These are phyloP conservation scores for Hemileccinum impolitum DNA, from an alignment of 768 basidiomycete genomes.

Conservation along the genomic window DNA sequence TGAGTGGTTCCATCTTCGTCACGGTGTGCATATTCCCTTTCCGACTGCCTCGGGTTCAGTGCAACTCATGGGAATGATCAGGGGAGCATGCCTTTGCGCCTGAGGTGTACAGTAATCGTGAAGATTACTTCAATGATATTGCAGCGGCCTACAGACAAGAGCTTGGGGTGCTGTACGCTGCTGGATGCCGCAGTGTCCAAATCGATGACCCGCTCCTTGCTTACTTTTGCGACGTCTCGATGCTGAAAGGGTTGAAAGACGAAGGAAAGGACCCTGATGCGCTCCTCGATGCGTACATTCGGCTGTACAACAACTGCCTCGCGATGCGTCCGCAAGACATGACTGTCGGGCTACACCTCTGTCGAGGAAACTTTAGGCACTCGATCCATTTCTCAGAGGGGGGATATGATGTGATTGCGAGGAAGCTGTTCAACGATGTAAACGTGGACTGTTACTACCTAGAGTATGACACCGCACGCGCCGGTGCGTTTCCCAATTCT, in stretches of 20 bases:
- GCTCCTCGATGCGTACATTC: constrained; percentile 58
- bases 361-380: constrained; percentile 36
- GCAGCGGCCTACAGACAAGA: constrained; percentile 45
- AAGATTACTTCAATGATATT: constrained; percentile 49
- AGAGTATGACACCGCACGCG: constrained; percentile 47
- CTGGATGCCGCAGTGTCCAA: constrained; percentile 43
- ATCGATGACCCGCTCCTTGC: constrained; percentile 47
- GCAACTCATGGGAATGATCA: neutral
- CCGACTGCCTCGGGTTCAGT: neutral
- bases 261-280: constrained; percentile 59
- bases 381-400: constrained; percentile 44
- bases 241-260: constrained; percentile 54
- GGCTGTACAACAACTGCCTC: constrained; percentile 39
- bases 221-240: constrained; percentile 64
- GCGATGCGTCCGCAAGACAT: constrained; percentile 37
- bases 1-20: constrained; percentile 68
- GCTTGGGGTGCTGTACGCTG: constrained; percentile 41
- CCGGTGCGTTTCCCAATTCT: constrained; percentile 27
- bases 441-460: constrained; percentile 45
- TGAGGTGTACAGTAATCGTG: constrained; percentile 21
- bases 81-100: constrained; percentile 23
- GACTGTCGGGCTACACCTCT: constrained; percentile 41
- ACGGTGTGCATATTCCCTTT: constrained; percentile 39
- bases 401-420: constrained; percentile 43
- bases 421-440: constrained; percentile 43